Conservation (phyloP, 306 rosid genomes). For the Dryas drummondii region DNA sequence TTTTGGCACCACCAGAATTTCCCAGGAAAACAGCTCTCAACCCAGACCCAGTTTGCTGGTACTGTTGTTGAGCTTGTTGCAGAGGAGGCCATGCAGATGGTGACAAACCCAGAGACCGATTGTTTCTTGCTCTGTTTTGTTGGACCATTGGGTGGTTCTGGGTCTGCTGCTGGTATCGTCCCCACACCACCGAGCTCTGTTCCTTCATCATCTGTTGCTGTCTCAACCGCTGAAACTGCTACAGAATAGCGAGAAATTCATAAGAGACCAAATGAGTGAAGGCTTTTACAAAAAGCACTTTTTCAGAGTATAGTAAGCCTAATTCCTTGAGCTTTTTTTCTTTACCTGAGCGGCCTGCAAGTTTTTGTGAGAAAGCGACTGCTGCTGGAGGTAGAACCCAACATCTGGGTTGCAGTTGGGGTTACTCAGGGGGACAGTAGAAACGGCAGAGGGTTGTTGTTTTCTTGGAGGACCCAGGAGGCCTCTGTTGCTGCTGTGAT, state of each 20-base stretch:
- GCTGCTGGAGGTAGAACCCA: constrained; percentile 31
- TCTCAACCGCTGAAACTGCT: constrained; percentile 50
- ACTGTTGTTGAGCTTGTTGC: constrained; percentile 41
- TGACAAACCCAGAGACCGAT: constrained; percentile 40
- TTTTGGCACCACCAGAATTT: constrained; percentile 20
- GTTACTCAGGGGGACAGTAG: constrained; percentile 15
- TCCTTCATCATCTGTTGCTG: constrained; percentile 55
- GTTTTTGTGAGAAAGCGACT: constrained; percentile 46
- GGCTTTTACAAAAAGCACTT: too few relatives aligned
- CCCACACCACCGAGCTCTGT: constrained; percentile 32
- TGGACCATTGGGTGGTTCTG: constrained; percentile 35
- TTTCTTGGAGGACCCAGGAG: constrained; percentile 29
- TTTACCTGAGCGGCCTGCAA: constrained; percentile 52
- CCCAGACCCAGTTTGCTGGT: constrained; percentile 40
- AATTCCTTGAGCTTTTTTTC: not conserved
- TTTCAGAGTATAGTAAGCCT: too few relatives aligned
- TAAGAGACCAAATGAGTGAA: too few relatives aligned
- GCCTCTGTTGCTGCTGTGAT: constrained; percentile 23
- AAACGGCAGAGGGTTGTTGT: constrained; percentile 24
- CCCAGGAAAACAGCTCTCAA: constrained; percentile 49
- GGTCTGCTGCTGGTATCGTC: constrained; percentile 4
- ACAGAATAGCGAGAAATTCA: not conserved
- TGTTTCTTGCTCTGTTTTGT: constrained; percentile 36
- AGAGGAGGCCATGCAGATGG: constrained; percentile 68
- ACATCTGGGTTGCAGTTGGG: constrained; percentile 24